These are phyloP conservation scores for Mallotus repandus DNA, from an alignment of 441 rosid genomes.

Conservation along the genomic window DNA sequence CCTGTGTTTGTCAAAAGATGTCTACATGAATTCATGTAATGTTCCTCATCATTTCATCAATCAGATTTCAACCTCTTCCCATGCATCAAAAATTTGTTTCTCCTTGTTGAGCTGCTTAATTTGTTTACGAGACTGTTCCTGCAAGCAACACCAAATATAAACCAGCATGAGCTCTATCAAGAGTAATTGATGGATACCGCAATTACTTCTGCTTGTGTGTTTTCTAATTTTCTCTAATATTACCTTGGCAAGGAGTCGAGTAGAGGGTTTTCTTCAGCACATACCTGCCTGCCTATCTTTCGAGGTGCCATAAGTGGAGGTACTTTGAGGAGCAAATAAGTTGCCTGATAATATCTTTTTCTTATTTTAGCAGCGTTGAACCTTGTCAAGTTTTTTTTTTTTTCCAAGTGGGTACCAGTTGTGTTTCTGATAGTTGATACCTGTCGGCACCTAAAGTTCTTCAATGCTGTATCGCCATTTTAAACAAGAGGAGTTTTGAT, in stretches of 20 bases:
- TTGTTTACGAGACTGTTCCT: neutral
- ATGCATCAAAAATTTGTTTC: conserved; percentile 11
- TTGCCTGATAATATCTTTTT: conserved; percentile 30
- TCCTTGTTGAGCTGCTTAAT: conserved; percentile 8
- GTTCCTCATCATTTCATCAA: conserved; percentile 16
- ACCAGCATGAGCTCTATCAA: conserved; percentile 25
- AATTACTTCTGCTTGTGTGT: conserved; percentile 10
- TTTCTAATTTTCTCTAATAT: neutral
- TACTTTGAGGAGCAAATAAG: conserved; percentile 31
- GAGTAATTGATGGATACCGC: conserved; percentile 10
- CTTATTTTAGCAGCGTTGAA: conserved; percentile 24
- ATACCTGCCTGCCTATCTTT: neutral
- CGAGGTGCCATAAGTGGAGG: conserved; percentile 3
- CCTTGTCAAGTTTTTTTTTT: conserved; percentile 13
- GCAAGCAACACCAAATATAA: conserved; percentile 24
- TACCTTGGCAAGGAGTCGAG: conserved; percentile 20
- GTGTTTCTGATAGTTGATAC: conserved; percentile 13
- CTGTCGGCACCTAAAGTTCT: too few relatives aligned
- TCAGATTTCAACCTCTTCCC: conserved; percentile 13
- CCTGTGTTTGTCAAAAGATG: conserved; percentile 19
- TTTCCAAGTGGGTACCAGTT: conserved; percentile 22
- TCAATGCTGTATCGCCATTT: neutral
- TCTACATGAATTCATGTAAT: conserved; percentile 14
- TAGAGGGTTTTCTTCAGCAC: conserved; percentile 19
- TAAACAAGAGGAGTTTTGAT: conserved; percentile 20